Evolutionary conservation across 441 rosid species (phyloP).

Genomic region (Populus hybrid): DNA sequence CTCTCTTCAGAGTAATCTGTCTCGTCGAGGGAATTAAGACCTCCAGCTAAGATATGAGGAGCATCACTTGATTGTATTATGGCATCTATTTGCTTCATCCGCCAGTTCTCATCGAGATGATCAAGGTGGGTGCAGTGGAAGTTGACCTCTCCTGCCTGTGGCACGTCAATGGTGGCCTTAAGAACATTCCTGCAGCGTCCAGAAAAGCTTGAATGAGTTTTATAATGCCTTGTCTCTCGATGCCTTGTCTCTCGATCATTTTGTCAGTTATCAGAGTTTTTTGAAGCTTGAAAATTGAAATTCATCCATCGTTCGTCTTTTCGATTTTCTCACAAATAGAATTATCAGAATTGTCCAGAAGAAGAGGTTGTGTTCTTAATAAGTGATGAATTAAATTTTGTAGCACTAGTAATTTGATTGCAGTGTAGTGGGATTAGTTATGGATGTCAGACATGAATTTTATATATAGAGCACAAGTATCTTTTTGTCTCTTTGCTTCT

Average conservation of each 20-base stretch:
- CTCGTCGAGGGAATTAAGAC: constrained; percentile 82
- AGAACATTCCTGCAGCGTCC: constrained; percentile 61
- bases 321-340: too few relatives aligned
- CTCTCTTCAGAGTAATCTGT: constrained; percentile 78
- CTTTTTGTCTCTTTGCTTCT: background rate
- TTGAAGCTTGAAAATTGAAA: background rate
- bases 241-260: background rate
- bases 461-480: background rate
- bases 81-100: constrained; percentile 89
- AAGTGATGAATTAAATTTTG: too few relatives aligned
- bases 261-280: background rate
- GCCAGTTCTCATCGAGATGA: constrained; percentile 87
- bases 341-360: too few relatives aligned
- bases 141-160: constrained; percentile 68
- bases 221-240: background rate
- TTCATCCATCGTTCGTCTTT: background rate
- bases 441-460: background rate
- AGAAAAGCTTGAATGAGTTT: background rate
- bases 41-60: constrained; percentile 86
- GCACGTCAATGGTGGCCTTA: constrained; percentile 78
- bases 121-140: constrained; percentile 90
- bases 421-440: constrained; percentile 1
- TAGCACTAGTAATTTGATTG: background rate
- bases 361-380: too few relatives aligned
- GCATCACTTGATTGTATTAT: constrained; percentile 56